Evolutionary conservation across 768 basidiomycete species (phyloP), one percentile per base, ranked within the genome.

Genomic region (Tylopilus subfusipes): DNA sequence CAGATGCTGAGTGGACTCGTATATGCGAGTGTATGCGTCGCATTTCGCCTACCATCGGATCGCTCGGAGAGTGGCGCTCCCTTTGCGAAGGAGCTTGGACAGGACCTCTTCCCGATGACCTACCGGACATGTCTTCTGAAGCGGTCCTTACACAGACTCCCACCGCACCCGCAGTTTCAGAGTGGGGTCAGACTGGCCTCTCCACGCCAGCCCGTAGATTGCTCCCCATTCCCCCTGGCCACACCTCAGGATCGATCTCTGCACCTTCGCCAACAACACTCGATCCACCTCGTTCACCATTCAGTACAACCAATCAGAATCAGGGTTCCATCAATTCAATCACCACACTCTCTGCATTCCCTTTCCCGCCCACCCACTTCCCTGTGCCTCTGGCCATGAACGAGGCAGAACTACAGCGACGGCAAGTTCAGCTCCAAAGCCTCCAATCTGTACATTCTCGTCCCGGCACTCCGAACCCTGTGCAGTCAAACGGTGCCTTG

Each of bases 41-140:
- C 6, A 80, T 81, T 59, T 78, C 85, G 14, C 83, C 87, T 0
- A 78, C 78, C 13, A 76, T 93, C 31, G 90, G 88, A 0, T 76
- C 75, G n/a, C 74, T 91, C 4, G 85, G 83, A 5, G 82, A 88
- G 74, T 90, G 83, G 82, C 77, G 82, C 48, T 76, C 83, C 6
- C 72, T 87, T 3, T 91, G 89, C 61, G 90, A 93, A 72, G 88
- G 86, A 13, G 81, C 81, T 10, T 92, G 88, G 86, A 71, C 73
- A 5, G 82, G 84, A 0, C 52, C 68, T 14, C 58, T 73, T 19
- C 74, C 73, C 2, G 60, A 63, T 34, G 69, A 63, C 52, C 55
- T 75, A 8, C 68, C 63, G 0, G 63, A 71, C 5, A 4, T 48
- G 10, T 34, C 63, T 30, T 52, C 54, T 10, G 58, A 52, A 24